Conservation (phyloP, 805 yeast genomes). For the Cyberlindnera amylophila region DNA sequence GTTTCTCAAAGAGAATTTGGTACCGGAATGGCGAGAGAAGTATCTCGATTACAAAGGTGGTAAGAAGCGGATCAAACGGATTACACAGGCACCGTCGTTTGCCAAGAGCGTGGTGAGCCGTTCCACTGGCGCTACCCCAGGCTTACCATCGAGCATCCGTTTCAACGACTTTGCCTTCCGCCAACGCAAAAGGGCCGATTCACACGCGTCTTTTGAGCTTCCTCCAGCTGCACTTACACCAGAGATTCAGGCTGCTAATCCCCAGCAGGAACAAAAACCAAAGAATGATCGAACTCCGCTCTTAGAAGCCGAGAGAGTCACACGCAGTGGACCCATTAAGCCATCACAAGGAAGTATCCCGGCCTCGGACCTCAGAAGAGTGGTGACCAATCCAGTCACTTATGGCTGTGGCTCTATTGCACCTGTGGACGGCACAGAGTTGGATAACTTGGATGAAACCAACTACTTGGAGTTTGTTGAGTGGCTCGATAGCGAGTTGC, state of each 20-base stretch:
- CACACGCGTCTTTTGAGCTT: constrained; percentile 12
- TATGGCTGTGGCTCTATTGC: constrained; percentile 20
- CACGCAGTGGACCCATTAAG: not conserved
- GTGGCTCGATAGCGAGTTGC: constrained; percentile 65
- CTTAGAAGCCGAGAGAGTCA: constrained; percentile 6
- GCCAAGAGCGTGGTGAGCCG: too few species aligned
- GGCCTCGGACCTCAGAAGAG: not conserved
- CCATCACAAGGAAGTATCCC: not conserved
- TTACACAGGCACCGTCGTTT: constrained; percentile 19
- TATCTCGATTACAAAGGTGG: constrained; percentile 65
- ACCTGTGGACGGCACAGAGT: constrained; percentile 7
- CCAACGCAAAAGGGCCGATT: not conserved
- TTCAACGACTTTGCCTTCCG: constrained; percentile 8
- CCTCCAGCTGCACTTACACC: constrained; percentile 25
- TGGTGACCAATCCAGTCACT: constrained; percentile 7
- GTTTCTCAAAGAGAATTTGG: constrained; percentile 28
- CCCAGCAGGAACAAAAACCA: not conserved
- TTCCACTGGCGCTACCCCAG: too few species aligned
- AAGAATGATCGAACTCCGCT: constrained; percentile 26
- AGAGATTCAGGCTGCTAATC: constrained; percentile 9
- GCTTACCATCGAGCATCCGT: constrained; percentile 1
- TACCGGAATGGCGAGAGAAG: constrained; percentile 85
- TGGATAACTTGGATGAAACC: constrained; percentile 28
- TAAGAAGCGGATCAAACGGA: constrained; percentile 28
- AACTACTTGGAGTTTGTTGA: constrained; percentile 47